Evolutionary conservation across 2,329 filamentous ascomycete genomes (phyloP).

Genomic region (Teratosphaeria pseudoeucalypti): DNA sequence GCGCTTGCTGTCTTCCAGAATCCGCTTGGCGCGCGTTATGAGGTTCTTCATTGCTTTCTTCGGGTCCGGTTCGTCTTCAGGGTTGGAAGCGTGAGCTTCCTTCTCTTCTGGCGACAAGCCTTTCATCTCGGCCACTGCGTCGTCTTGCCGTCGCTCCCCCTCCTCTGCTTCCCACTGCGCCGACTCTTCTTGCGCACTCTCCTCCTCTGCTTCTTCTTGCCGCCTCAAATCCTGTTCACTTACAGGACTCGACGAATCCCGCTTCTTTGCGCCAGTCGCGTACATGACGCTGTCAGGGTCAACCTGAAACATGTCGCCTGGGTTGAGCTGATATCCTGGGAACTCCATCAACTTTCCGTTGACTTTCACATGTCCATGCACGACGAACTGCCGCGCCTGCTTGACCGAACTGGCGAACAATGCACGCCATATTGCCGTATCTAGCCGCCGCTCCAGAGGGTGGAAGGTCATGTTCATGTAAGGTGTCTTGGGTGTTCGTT

Average conservation of each 20-base stretch:
- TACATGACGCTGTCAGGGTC: conserved; percentile 79
- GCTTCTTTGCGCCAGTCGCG: conserved; percentile 61
- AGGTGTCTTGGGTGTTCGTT: conserved; percentile 49
- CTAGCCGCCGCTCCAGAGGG: conserved; percentile 78
- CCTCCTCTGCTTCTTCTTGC: conserved; percentile 8
- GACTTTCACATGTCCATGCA: conserved; percentile 87
- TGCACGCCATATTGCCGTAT: conserved; percentile 88
- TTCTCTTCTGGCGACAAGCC: conserved; percentile 4
- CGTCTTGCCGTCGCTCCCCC: conserved; percentile 14
- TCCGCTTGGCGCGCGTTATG: conserved; percentile 47
- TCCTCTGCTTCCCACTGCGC: conserved; percentile 10
- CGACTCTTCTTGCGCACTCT: neutral
- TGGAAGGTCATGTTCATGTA: conserved; percentile 97
- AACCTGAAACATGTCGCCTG: conserved; percentile 96
- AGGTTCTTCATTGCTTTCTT: conserved; percentile 44
- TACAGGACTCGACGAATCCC: conserved; percentile 19
- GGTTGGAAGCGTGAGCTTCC: conserved; percentile 11
- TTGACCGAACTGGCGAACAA: conserved; percentile 88
- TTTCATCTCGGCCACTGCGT: conserved; percentile 9
- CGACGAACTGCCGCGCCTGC: conserved; percentile 87
- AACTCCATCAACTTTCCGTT: conserved; percentile 97
- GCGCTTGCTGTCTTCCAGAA: conserved; percentile 42
- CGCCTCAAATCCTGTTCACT: conserved; percentile 13
- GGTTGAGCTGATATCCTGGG: conserved; percentile 88
- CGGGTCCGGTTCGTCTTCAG: conserved; percentile 27